Percentiles rank a stretch among this genome's conserved stretches.
These are phyloP conservation scores for Spencermartinsiella ligniputridi DNA, from an alignment of 1,139 yeast genomes.

Conservation along the genomic window DNA sequence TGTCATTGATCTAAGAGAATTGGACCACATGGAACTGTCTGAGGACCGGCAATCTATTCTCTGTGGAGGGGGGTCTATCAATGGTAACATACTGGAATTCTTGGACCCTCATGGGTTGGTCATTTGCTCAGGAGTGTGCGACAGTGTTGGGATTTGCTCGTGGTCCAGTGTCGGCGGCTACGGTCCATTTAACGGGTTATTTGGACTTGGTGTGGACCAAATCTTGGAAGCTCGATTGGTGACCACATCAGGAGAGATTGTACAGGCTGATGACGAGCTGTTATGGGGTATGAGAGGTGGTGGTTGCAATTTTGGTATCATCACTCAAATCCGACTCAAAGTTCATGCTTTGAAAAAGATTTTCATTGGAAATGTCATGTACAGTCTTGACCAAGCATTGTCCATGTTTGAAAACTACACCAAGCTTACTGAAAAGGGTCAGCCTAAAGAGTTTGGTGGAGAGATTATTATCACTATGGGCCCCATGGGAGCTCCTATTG, in stretches of 20 bases:
- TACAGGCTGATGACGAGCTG: constrained; percentile 1
- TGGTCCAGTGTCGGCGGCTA: neutral
- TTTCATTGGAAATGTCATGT: neutral
- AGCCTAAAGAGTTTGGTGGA: neutral
- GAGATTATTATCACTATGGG: neutral
- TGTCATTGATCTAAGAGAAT: neutral
- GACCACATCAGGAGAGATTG: neutral
- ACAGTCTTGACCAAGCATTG: neutral
- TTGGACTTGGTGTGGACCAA: constrained; percentile 1
- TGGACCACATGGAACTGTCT: neutral
- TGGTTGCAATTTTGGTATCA: neutral
- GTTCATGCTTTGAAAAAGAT: neutral
- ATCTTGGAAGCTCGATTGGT: neutral
- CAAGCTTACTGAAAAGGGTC: neutral
- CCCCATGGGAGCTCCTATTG: neutral
- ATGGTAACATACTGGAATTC: neutral
- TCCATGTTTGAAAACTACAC: neutral
- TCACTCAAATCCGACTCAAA: neutral
- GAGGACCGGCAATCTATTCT: neutral
- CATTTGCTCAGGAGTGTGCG: neutral
- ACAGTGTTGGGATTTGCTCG: neutral
- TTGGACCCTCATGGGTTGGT: neutral
- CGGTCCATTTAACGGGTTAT: neutral
- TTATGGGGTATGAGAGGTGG: constrained; percentile 1
- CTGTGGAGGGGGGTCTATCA: constrained; percentile 1